Evolutionary conservation across 805 yeast species (phyloP).

Genomic region (Wickerhamomyces bovis): DNA sequence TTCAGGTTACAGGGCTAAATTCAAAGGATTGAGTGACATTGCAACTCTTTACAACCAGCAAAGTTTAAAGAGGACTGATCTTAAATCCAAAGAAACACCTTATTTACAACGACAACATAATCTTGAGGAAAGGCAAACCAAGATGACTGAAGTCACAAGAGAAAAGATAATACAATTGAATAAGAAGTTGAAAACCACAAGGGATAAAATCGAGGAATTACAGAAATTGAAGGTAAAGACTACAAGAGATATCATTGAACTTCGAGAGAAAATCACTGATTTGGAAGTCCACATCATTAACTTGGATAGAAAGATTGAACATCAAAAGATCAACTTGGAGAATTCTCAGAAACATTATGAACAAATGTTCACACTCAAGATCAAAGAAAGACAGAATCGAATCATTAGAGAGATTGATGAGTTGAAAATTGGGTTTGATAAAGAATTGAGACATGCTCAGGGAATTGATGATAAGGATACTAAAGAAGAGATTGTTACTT

Average conservation of each 20-base stretch:
- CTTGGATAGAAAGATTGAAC: conserved; percentile 10
- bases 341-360: conserved; percentile 10
- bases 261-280: conserved; percentile 13
- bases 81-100: conserved; percentile 9
- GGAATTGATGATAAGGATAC: not conserved
- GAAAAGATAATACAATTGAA: conserved; percentile 9
- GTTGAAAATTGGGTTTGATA: conserved; percentile 17
- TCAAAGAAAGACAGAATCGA: conserved; percentile 27
- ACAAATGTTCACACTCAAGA: conserved; percentile 9
- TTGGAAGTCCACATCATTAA: conserved; percentile 11
- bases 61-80: not conserved
- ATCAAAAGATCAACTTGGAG: not conserved
- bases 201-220: conserved; percentile 4
- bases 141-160: conserved; percentile 7
- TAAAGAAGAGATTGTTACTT: not conserved
- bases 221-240: conserved; percentile 1
- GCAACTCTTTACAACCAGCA: not conserved
- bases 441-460: conserved; percentile 27
- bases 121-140: conserved; percentile 6
- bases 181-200: conserved; percentile 6
- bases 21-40: not conserved
- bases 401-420: conserved; percentile 29
- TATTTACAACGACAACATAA: conserved; percentile 12
- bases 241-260: conserved; percentile 1
- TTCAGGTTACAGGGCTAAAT: not conserved